These are phyloP conservation scores for Fusarium pseudoanthophilum DNA, from an alignment of 2,329 filamentous ascomycete species.

Conservation along the genomic window DNA sequence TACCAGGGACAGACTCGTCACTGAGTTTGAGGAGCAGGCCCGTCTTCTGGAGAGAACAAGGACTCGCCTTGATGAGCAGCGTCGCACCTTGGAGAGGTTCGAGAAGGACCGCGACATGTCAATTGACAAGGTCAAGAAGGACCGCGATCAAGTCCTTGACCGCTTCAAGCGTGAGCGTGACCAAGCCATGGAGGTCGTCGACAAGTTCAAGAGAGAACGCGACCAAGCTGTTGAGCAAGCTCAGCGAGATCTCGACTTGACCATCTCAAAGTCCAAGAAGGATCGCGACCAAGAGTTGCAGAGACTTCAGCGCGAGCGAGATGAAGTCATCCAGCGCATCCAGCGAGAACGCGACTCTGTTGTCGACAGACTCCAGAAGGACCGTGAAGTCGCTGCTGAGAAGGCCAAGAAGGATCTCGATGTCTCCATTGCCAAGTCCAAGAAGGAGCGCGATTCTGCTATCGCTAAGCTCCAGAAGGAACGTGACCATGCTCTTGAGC, in stretches of 20 bases:
- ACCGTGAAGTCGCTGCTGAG: slow-evolving; percentile 28
- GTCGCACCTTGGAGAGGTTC: slow-evolving; percentile 33
- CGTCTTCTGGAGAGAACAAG: slow-evolving; percentile 29
- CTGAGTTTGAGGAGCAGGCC: slow-evolving; percentile 35
- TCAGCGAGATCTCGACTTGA: slow-evolving; percentile 32
- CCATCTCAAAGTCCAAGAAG: slow-evolving; percentile 28
- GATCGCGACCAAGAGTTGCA: slow-evolving; percentile 31
- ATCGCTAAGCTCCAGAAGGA: slow-evolving; percentile 37
- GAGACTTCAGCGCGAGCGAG: slow-evolving; percentile 33
- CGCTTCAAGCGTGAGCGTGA: slow-evolving; percentile 35
- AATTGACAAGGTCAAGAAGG: slow-evolving; percentile 33
- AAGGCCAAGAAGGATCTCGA: slow-evolving; percentile 41
- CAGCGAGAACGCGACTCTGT: slow-evolving; percentile 36
- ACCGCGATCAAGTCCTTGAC: slow-evolving; percentile 29
- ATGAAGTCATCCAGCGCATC: slow-evolving; percentile 31
- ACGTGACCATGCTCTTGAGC: slow-evolving; percentile 34
- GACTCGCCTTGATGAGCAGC: slow-evolving; percentile 34
- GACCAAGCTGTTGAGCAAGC: slow-evolving; percentile 33
- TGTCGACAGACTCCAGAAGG: slow-evolving; percentile 34
- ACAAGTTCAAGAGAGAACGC: slow-evolving; percentile 37
- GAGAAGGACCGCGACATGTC: slow-evolving; percentile 35
- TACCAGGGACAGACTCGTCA: slow-evolving; percentile 34
- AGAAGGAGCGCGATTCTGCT: slow-evolving; percentile 40
- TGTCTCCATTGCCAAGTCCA: slow-evolving; percentile 31
- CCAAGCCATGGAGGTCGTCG: slow-evolving; percentile 27